Evolutionary conservation across 169 alveolate species (phyloP), one percentile per base, ranked within the genome.

Genomic region (Cystoisospora suis): DNA sequence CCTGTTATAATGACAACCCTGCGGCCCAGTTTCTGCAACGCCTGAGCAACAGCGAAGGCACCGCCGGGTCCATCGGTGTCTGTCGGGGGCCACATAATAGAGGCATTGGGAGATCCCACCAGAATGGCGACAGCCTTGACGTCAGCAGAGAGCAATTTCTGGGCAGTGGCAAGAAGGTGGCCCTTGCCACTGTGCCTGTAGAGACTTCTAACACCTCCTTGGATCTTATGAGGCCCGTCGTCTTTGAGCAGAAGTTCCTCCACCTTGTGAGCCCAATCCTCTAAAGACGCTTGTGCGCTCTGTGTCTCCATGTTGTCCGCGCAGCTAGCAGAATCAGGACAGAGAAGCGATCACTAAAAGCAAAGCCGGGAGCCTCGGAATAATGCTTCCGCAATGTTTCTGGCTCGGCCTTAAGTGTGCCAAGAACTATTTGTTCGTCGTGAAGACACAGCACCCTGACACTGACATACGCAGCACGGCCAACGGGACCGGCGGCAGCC

Each of bases 61-160:
- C 87, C 87, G 29, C 70, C 87, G 20, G 87, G 87, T 1, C 87
- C 87, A 45, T 79, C 87, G 7, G 87, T 79, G 87, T 79, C 87
- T 27, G 87, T 79, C 9, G 87, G 87, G 34, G 87, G 87, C 87
- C 87, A 79, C 87, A 79, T 79, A 29, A 45, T 79, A 6, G 87
- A 46, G 34, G 46, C n/a, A 42, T 44, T 79, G 20, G 70, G 44
- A 17, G 70, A 45, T 36, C 87, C 87, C 4, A 79, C 87, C 29
- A 79, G 87, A n/a, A 79, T 42, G 34, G 87, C 87, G 34, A 79
- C 69, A 38, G 32, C 44, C 69, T 79, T 42, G 36, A 32, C 20
- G 9, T n/a, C 27, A n/a, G 61, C 46, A 9, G 40, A 29, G 7
- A 79, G 87, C 70, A 79, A 69, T 27, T 1, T 36, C 47, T 44